A percentile compares a stretch with the other conserved stretches of the same genome.
Conservation (phyloP, 2,329 filamentous ascomycete species). For the Cryphonectria radicalis region DNA sequence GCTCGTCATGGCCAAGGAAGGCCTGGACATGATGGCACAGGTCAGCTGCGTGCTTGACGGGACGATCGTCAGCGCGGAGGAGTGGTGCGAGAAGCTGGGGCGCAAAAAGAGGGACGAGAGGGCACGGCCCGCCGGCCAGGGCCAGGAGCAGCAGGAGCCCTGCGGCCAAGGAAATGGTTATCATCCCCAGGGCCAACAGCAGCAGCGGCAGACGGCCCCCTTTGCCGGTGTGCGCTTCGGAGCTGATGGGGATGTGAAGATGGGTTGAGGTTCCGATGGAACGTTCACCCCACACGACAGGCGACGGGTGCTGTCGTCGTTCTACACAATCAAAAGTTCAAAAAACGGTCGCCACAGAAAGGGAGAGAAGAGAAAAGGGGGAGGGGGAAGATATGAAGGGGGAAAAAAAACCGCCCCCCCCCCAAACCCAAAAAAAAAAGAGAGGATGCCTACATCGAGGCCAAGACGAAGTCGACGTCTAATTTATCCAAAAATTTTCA, state of each 20-base stretch:
- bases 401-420: too few relatives aligned
- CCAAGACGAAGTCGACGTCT: background rate
- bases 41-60: slow-evolving; percentile 87
- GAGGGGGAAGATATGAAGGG: too few relatives aligned
- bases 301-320: background rate
- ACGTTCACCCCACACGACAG: background rate
- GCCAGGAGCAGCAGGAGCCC: slow-evolving; percentile 34
- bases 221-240: slow-evolving; percentile 26
- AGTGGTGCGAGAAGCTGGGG: slow-evolving; percentile 83
- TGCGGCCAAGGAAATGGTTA: slow-evolving; percentile 33
- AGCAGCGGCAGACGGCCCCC: slow-evolving; percentile 24
- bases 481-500: background rate
- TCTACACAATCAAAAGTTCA: background rate
- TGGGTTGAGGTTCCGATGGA: slow-evolving; percentile 17
- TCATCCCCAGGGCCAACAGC: slow-evolving; percentile 21
- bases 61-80: slow-evolving; percentile 87
- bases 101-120: slow-evolving; percentile 44
- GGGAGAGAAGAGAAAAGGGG: background rate
- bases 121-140: slow-evolving; percentile 26
- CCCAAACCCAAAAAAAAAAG: background rate
- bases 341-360: background rate
- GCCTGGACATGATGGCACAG: slow-evolving; percentile 91
- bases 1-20: slow-evolving; percentile 84
- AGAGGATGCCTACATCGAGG: background rate
- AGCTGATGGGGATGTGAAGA: slow-evolving; percentile 30